phyloP scores from a whole-genome alignment of 768 basidiomycete species.

The Pholiota microspora region DNA sequence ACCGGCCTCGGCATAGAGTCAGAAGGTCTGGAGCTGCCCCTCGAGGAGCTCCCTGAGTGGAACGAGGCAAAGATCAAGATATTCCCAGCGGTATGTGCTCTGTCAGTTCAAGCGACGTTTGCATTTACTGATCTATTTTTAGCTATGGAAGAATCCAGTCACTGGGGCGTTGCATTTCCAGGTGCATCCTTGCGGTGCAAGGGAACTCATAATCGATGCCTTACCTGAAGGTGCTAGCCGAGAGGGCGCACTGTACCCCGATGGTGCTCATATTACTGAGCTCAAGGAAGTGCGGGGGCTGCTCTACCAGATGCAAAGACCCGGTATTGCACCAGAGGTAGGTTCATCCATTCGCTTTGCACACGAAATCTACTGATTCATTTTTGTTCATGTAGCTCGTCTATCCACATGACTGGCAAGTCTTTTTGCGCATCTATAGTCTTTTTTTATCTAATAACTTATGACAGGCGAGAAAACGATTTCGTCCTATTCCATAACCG shows the following conservation, averaged over 20 bases:
- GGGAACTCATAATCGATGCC: constrained; percentile 69
- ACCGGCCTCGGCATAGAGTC: constrained; percentile 83
- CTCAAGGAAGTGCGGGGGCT: constrained; percentile 69
- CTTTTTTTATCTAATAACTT: not conserved
- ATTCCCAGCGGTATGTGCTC: constrained; percentile 52
- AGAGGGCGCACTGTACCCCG: constrained; percentile 74
- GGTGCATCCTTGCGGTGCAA: constrained; percentile 80
- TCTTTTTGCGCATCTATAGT: not conserved
- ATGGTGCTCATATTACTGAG: constrained; percentile 76
- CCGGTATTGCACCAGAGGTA: constrained; percentile 80
- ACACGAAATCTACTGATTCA: not conserved
- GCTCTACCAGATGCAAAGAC: constrained; percentile 84
- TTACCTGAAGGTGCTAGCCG: constrained; percentile 59
- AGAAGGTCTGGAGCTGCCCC: constrained; percentile 69
- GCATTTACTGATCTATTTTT: constrained; percentile 3
- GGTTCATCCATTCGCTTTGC: constrained; percentile 15
- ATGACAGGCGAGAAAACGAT: constrained; percentile 49
- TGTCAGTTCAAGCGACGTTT: constrained; percentile 1
- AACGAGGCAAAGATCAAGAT: constrained; percentile 72
- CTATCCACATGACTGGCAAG: constrained; percentile 85
- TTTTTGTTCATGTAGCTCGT: constrained; percentile 47
- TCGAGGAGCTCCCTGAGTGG: constrained; percentile 78
- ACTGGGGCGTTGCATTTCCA: constrained; percentile 84
- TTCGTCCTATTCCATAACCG: constrained; percentile 87
- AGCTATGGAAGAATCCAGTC: constrained; percentile 92